Base-by-base conservation (phyloP, 2,329 filamentous ascomycete genomes). In the Colletotrichum tofieldiae region DNA sequence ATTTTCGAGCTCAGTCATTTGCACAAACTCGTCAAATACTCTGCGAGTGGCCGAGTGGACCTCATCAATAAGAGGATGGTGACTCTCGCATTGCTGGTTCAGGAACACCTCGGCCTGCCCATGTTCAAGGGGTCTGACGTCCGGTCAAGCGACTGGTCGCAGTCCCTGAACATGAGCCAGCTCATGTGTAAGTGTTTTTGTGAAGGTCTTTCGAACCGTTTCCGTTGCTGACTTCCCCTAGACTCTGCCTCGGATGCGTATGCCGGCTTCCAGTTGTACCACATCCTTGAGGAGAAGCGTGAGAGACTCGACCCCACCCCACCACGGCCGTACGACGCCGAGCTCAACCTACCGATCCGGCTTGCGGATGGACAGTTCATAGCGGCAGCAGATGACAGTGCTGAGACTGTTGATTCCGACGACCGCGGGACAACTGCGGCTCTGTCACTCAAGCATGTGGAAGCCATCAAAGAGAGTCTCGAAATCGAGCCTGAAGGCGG, bases 191-290 rank as follows among this genome's bases (percentile, higher is more conserved):
- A 85, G 93, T 84, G 54, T 32, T 51, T 32, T 18, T 39, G 32
- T 23, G 8, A 35, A 23, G 12, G 5, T 54, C 32, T 56, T 35
- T 39, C 41, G 20, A 20, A 51, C 3, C 18, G 16, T 51, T n/a
- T 32, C 35, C 18, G 18, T 77, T 63, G 76, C 80, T 80, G 37
- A 81, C 75, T 14, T 62, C 2, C 74, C 49, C 32, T 76, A 93
- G 92, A 95, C 81, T 91, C 94, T 12, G 94, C 94, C 16, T 92
- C 93, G 0, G 94, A 97, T 80, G 93, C 94, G 0, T 98, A 98
- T 79, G 94, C 93, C 71, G 90, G 91, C 54, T 82, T 93, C 14
- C 92, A 94, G 67, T 84, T 98, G 1, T 97, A 90, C 77, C 86
- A 94, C 72, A 86, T 88, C 1, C 84, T 98, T 55, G 92, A 98